phyloP scores from a whole-genome alignment of 2,329 filamentous ascomycete genomes.

The Colletotrichum musae region DNA sequence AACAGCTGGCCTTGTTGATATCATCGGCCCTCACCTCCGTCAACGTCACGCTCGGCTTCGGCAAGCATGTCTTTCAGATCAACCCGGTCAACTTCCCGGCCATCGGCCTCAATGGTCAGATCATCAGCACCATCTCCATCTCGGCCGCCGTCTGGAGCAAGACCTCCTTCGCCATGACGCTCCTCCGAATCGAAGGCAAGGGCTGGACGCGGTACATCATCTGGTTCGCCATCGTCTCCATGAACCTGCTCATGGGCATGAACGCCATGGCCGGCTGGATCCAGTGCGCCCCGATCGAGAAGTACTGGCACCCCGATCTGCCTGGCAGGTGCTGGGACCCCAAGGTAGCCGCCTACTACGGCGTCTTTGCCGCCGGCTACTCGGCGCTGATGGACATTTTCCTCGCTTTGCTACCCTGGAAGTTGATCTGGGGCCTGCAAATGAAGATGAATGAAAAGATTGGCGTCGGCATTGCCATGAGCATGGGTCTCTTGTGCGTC shows the following conservation, averaged over 20 bases:
- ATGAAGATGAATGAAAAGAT: slow-evolving; percentile 39
- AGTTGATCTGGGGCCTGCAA: slow-evolving; percentile 39
- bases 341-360: slow-evolving; percentile 29
- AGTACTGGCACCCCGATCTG: slow-evolving; percentile 19
- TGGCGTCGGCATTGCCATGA: slow-evolving; percentile 40
- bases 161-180: slow-evolving; percentile 55
- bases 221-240: slow-evolving; percentile 50
- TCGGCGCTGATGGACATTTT: slow-evolving; percentile 37
- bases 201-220: slow-evolving; percentile 46
- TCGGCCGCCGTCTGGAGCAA: slow-evolving; percentile 54
- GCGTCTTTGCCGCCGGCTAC: slow-evolving; percentile 41
- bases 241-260: slow-evolving; percentile 47
- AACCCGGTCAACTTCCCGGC: slow-evolving; percentile 29
- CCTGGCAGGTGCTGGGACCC: slow-evolving; percentile 40
- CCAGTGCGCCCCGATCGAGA: slow-evolving; percentile 38
- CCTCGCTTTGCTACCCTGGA: slow-evolving; percentile 37
- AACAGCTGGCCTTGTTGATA: slow-evolving; percentile 26
- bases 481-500: slow-evolving; percentile 39
- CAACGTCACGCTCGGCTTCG: slow-evolving; percentile 40
- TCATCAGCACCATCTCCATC: slow-evolving; percentile 50
- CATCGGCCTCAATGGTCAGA: slow-evolving; percentile 45
- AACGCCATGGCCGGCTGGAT: slow-evolving; percentile 44
- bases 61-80: slow-evolving; percentile 41
- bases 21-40: slow-evolving; percentile 8
- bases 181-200: slow-evolving; percentile 50